Base-by-base conservation (phyloP, 2,329 filamentous ascomycete genomes). In the Drechslerella stenobrocha region DNA sequence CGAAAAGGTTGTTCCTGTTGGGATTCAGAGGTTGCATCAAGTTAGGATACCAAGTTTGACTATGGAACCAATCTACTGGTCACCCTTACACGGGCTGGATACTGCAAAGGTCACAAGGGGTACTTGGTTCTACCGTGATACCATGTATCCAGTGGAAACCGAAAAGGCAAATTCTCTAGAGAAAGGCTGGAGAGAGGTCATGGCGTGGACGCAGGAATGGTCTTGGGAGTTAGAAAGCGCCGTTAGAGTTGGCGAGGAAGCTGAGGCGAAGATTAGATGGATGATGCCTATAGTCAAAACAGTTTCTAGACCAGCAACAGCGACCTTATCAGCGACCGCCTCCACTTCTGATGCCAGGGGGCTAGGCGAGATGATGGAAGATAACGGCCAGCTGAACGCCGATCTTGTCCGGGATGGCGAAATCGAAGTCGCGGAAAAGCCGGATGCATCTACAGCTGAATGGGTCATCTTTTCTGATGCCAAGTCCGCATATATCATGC, bases 1-100 rank as follows among this genome's bases (percentile, higher is more conserved):
- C 26, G 73, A 77, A 50, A 79, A 78, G 3, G 85, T 87, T 61
- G 85, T 97, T 1, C 85, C 90, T 2, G 92, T 97, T 0, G 93
- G 93, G 0, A 81, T 93, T 3, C 95, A 91, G n/a, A 83, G 90
- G 71, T 80, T 98, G 61, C 92, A 98, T 75, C 83, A 91, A 73
- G 92, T 97, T 1, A 85, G 88, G 61, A 80, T 97, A 72, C 90
- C 92, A 20, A 83, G 83, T 53, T 78, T 95, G 30, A 82, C 89
- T 73, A 95, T 98, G 90, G 89, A 91, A 76, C 93, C 93, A 0
- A 96, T 97, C 65, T 98, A 98, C 75, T 98, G 93, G 93, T 91
- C 87, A 15, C 92, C 93, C 5, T 82, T 97, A 28, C 90, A 95
- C 73, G 64, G 64, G 11, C 32, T 69, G 34, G 93, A 97, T 74